These are phyloP conservation scores for Ustilago nuda DNA, from an alignment of 1,284 basidiomycete species.

Conservation along the genomic window DNA sequence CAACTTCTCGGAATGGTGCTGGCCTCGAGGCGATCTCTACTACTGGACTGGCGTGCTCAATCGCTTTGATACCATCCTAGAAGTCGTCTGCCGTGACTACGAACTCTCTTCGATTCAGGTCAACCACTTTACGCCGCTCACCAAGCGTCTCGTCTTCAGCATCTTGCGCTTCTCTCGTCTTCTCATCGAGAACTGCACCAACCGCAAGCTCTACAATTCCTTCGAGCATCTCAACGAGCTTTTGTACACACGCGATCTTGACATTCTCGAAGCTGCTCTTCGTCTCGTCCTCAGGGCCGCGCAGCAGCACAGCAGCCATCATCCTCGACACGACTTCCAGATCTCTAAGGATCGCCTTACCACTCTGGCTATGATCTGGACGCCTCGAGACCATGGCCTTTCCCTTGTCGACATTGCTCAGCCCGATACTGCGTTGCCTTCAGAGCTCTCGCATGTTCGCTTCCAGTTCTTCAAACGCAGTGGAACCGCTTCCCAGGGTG, in stretches of 20 bases:
- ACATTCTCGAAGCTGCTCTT: conserved; percentile 84
- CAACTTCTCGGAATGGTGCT: conserved; percentile 78
- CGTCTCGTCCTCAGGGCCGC: conserved; percentile 89
- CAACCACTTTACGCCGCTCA: conserved; percentile 80
- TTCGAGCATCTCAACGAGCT: conserved; percentile 96
- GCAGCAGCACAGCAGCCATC: conserved; percentile 82
- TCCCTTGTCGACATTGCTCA: conserved; percentile 70
- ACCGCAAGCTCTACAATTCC: conserved; percentile 93
- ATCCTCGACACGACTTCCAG: conserved; percentile 57
- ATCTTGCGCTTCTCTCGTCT: conserved; percentile 89
- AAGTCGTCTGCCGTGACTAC: conserved; percentile 84
- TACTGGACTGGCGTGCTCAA: conserved; percentile 96
- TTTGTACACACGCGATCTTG: conserved; percentile 87
- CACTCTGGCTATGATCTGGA: conserved; percentile 64
- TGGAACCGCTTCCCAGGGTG: conserved; percentile 14
- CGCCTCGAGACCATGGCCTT: conserved; percentile 67
- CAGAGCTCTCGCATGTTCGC: conserved; percentile 68
- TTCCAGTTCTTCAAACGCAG: conserved; percentile 71
- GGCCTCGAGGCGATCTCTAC: conserved; percentile 96
- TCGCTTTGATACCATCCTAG: conserved; percentile 90
- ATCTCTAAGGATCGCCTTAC: conserved; percentile 59
- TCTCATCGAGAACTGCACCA: conserved; percentile 96
- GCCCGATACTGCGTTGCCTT: conserved; percentile 59
- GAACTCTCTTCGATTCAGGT: conserved; percentile 72
- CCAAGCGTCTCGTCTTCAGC: conserved; percentile 81